Conservation (phyloP, 1,139 yeast genomes). For the Hyphopichia burtonii region DNA sequence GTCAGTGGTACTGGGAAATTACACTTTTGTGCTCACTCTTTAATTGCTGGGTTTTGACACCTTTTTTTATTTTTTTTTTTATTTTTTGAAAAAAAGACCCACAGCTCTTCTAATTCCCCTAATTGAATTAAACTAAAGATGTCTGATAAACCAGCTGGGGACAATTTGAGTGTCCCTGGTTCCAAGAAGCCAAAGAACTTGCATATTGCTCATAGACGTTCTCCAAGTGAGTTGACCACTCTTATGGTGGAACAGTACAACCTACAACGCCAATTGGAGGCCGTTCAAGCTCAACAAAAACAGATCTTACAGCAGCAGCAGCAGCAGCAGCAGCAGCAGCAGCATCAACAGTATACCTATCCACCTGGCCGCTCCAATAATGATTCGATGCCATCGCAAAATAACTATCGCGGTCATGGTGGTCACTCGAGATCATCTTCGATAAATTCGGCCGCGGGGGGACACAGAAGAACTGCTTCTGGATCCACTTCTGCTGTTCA, state of each 20-base stretch:
- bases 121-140: too few relatives aligned
- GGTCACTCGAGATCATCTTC: slow-evolving; percentile 36
- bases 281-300: slow-evolving; percentile 89
- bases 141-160: slow-evolving; percentile 4
- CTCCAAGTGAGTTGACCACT: slow-evolving; percentile 93
- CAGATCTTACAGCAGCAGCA: slow-evolving; percentile 73
- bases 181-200: slow-evolving; percentile 41
- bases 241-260: slow-evolving; percentile 93
- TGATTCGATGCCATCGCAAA: slow-evolving; percentile 24
- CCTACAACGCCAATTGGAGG: slow-evolving; percentile 86
- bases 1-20: not conserved
- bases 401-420: slow-evolving; percentile 12
- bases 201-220: slow-evolving; percentile 91
- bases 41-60: not conserved
- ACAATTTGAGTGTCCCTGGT: slow-evolving; percentile 16
- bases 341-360: slow-evolving; percentile 17
- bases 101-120: too few relatives aligned
- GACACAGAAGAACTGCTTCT: slow-evolving; percentile 40
- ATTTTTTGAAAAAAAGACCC: not conserved
- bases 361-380: slow-evolving; percentile 13
- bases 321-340: slow-evolving; percentile 18
- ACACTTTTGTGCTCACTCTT: not conserved
- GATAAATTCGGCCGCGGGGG: slow-evolving; percentile 16
- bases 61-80: not conserved
- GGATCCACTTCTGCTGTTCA: slow-evolving; percentile 18